Percentiles rank a stretch among this genome's conserved stretches.
Evolutionary conservation across 495 filamentous ascomycete species (phyloP).

Genomic region (Aspergillus mulundensis): DNA sequence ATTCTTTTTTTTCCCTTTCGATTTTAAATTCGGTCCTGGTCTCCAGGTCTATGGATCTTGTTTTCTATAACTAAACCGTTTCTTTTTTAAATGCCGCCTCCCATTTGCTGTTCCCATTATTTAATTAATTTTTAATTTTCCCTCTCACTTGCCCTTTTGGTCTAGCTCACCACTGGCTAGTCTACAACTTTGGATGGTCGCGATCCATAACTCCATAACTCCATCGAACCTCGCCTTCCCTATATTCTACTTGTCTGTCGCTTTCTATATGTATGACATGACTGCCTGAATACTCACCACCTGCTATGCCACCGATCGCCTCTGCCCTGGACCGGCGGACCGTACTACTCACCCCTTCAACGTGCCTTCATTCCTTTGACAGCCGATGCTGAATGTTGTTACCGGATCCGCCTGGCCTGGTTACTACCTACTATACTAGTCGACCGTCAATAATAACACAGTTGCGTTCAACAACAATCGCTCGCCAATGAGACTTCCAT

Average conservation of each 20-base stretch:
- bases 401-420: constrained; percentile 20
- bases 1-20: constrained; percentile 11
- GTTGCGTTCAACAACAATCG: background rate
- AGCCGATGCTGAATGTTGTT: constrained; percentile 14
- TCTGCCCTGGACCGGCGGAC: constrained; percentile 17
- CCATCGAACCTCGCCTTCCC: constrained; percentile 17
- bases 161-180: constrained; percentile 9
- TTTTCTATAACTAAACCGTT: constrained; percentile 8
- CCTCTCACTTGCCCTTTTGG: constrained; percentile 23
- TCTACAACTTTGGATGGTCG: constrained; percentile 18
- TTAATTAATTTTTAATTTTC: constrained; percentile 13
- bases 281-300: constrained; percentile 10
- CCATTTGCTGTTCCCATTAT: constrained; percentile 3
- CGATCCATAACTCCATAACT: constrained; percentile 6
- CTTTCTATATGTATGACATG: constrained; percentile 7
- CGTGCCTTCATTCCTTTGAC: constrained; percentile 37
- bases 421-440: constrained; percentile 13
- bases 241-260: constrained; percentile 15
- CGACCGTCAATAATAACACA: background rate
- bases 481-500: constrained; percentile 17
- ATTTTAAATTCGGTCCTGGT: constrained; percentile 8
- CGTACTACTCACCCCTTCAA: constrained; percentile 21
- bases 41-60: constrained; percentile 7
- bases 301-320: constrained; percentile 9
- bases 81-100: constrained; percentile 2